Conservation (phyloP, 768 basidiomycete genomes). For the Psilocybe cyanescens region DNA sequence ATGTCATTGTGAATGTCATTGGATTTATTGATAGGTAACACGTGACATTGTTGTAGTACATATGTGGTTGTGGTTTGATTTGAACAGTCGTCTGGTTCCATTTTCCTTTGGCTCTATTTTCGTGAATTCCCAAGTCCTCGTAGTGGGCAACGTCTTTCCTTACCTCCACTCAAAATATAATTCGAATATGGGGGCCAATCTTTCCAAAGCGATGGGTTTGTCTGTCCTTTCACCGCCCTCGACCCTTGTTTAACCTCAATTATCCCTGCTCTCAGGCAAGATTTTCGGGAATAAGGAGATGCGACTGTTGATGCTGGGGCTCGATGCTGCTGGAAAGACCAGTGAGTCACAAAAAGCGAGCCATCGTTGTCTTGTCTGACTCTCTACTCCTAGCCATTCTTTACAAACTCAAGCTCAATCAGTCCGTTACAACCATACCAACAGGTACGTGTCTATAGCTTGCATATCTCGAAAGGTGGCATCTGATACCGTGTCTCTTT, state of each 20-base stretch:
- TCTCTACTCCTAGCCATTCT: conserved; percentile 73
- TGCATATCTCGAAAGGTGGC: neutral
- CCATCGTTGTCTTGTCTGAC: neutral
- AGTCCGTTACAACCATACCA: conserved; percentile 98
- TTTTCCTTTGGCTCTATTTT: conserved; percentile 17
- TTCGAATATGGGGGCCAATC: conserved; percentile 79
- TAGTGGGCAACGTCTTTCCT: conserved; percentile 60
- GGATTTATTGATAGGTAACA: neutral
- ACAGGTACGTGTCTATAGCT: conserved; percentile 62
- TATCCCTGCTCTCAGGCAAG: conserved; percentile 57
- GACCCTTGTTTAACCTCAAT: conserved; percentile 14
- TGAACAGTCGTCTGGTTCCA: conserved; percentile 1
- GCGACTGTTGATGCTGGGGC: conserved; percentile 94
- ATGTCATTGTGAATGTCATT: conserved; percentile 8
- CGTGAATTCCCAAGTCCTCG: conserved; percentile 15
- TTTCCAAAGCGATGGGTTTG: conserved; percentile 83
- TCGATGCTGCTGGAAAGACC: conserved; percentile 98
- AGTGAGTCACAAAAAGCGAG: conserved; percentile 55
- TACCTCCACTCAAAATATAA: conserved; percentile 40
- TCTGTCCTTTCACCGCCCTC: conserved; percentile 9
- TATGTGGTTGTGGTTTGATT: neutral
- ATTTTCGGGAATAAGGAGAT: conserved; percentile 99
- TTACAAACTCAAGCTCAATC: conserved; percentile 98
- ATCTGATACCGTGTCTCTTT: conserved; percentile 8
- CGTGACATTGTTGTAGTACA: conserved; percentile 4